Evolutionary conservation across 2,329 filamentous ascomycete species (phyloP).

Genomic region (Colletotrichum orchidophilum): DNA sequence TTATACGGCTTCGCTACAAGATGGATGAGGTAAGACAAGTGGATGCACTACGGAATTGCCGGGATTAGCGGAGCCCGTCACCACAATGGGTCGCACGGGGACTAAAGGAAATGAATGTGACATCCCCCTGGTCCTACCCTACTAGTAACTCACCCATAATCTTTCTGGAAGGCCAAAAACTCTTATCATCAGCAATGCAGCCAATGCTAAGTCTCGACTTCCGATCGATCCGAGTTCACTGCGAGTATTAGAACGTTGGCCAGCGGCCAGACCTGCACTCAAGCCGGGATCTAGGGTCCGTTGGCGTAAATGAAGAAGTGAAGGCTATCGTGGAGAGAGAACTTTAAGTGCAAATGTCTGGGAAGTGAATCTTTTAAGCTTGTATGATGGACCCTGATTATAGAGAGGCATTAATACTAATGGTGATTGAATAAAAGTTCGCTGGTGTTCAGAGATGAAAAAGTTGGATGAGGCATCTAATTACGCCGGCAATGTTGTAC

Average conservation of each 20-base stretch:
- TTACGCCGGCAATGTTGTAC: not conserved
- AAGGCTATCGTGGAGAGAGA: not conserved
- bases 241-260: not conserved
- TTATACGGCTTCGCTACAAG: not conserved
- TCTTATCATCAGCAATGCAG: not conserved
- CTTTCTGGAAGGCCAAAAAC: not conserved
- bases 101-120: not conserved
- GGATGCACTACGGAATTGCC: too few species aligned
- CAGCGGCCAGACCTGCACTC: not conserved
- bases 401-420: not conserved
- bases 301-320: not conserved
- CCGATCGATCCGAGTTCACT: not conserved
- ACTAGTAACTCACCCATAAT: not conserved
- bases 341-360: not conserved
- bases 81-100: not conserved
- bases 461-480: not conserved
- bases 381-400: not conserved
- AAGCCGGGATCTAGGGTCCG: not conserved
- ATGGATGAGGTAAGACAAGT: not conserved
- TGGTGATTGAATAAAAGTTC: not conserved
- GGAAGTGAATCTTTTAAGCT: not conserved
- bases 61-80: not conserved
- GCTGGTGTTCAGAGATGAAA: not conserved
- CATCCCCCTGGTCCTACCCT: not conserved
- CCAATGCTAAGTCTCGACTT: not conserved